These are phyloP conservation scores for Leishmania braziliensis DNA, from an alignment of 208 protist genomes.

Conservation along the genomic window DNA sequence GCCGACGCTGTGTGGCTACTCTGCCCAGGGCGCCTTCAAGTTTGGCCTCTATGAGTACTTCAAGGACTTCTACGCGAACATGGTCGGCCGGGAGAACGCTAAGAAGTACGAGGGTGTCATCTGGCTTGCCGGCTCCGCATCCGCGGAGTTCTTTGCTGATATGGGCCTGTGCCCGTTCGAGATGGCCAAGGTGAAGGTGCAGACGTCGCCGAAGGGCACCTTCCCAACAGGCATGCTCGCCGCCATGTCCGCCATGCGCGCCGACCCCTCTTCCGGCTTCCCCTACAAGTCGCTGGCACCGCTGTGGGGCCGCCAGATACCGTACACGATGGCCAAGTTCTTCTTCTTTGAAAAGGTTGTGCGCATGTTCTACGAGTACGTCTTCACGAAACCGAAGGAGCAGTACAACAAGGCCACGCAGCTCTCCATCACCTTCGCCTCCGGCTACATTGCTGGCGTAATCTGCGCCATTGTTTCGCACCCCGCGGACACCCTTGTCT, in stretches of 20 bases:
- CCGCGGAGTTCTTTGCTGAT: constrained; percentile 97
- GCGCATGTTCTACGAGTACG: constrained; percentile 85
- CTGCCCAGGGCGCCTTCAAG: constrained; percentile 92
- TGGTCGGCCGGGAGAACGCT: constrained; percentile 86
- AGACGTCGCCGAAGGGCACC: constrained; percentile 84
- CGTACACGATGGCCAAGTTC: constrained; percentile 97
- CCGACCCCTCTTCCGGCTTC: constrained; percentile 78
- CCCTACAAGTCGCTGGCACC: constrained; percentile 90
- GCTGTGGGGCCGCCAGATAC: constrained; percentile 94
- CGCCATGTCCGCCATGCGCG: constrained; percentile 72
- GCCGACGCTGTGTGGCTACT: constrained; percentile 94
- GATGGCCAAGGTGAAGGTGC: constrained; percentile 93
- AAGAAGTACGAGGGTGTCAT: constrained; percentile 76
- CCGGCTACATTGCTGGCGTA: constrained; percentile 95
- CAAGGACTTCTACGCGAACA: constrained; percentile 91
- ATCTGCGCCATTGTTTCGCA: constrained; percentile 96
- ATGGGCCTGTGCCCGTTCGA: constrained; percentile 96
- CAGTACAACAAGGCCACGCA: constrained; percentile 90
- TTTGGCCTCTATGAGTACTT: constrained; percentile 96
- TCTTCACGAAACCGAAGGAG: constrained; percentile 86
- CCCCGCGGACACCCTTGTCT: constrained; percentile 95
- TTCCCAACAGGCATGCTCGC: constrained; percentile 77
- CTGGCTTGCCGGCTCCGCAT: constrained; percentile 92
- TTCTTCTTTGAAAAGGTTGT: constrained; percentile 91
- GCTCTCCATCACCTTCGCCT: constrained; percentile 91